Base-by-base conservation (phyloP, 139 green algal genomes). In the Mychonastes homosphaera region DNA sequence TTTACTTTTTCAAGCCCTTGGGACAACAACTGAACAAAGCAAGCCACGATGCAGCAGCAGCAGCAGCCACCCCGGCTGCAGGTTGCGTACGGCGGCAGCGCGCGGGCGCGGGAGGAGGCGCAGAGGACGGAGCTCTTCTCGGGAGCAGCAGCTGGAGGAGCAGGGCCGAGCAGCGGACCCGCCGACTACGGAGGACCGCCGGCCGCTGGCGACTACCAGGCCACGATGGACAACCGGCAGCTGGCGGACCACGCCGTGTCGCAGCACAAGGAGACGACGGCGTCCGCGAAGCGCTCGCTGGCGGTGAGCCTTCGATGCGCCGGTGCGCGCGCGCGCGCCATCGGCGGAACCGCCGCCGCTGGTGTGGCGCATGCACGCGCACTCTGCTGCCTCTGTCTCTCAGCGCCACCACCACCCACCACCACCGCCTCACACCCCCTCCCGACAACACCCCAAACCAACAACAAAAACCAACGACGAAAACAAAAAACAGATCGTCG, bases 401-500 rank as follows among this genome's bases (percentile, higher is more conserved):
- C n/a, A n/a, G n/a, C n/a, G n/a, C n/a, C n/a, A n/a, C n/a, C n/a
- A n/a, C n/a, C n/a, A n/a, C n/a, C n/a, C n/a, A n/a, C n/a, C n/a
- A n/a, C n/a, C n/a, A n/a, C n/a, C n/a, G n/a, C n/a, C n/a, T n/a
- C n/a, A n/a, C n/a, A n/a, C n/a, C n/a, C n/a, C n/a, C n/a, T n/a
- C n/a, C n/a, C n/a, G n/a, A n/a, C n/a, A n/a, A n/a, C n/a, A n/a
- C n/a, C n/a, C n/a, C n/a, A n/a, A n/a, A n/a, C n/a, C n/a, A n/a
- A n/a, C n/a, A n/a, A n/a, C n/a, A n/a, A n/a, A n/a, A n/a, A n/a
- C n/a, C n/a, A n/a, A n/a, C 15, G 16, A n/a, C n/a, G n/a, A n/a
- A n/a, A n/a, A n/a, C n/a, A n/a, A n/a, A n/a, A n/a, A n/a, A n/a
- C 71, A 78, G 72, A 55, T 56, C 13, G 47, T 80, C 13, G 56